A percentile compares a stretch with the other conserved stretches of the same genome.
These are phyloP conservation scores for Russula compacta DNA, from an alignment of 768 basidiomycete genomes.

Conservation along the genomic window DNA sequence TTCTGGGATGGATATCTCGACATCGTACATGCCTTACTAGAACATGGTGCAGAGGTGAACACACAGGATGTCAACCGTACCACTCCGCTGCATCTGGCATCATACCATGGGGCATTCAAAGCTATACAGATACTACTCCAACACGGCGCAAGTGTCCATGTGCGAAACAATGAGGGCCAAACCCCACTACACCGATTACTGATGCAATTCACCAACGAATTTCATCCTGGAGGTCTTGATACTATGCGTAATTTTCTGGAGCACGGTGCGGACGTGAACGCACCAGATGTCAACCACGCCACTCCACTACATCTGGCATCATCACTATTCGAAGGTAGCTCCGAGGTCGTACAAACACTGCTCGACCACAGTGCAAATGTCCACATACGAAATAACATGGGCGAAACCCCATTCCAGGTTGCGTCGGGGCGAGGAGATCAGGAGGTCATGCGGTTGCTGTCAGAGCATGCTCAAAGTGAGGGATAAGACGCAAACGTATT, in stretches of 20 bases:
- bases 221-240: background rate
- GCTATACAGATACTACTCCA: background rate
- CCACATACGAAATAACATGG: background rate
- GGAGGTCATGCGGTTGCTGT: background rate
- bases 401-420: background rate
- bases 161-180: background rate
- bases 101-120: background rate
- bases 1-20: too few species aligned
- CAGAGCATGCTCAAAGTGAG: background rate
- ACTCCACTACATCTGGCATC: background rate
- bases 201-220: too few species aligned
- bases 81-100: background rate
- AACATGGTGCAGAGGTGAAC: background rate
- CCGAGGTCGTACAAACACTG: background rate
- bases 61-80: background rate
- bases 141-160: background rate
- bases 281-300: background rate
- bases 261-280: background rate
- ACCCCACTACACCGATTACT: background rate
- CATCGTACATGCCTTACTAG: background rate
- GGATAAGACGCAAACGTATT: too few species aligned
- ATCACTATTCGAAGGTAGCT: too few species aligned
- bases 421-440: background rate
- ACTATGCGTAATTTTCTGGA: background rate
- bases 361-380: background rate